These are phyloP conservation scores for Malbranchea cinnamomea DNA, from an alignment of 2,329 filamentous ascomycete genomes.

Conservation along the genomic window DNA sequence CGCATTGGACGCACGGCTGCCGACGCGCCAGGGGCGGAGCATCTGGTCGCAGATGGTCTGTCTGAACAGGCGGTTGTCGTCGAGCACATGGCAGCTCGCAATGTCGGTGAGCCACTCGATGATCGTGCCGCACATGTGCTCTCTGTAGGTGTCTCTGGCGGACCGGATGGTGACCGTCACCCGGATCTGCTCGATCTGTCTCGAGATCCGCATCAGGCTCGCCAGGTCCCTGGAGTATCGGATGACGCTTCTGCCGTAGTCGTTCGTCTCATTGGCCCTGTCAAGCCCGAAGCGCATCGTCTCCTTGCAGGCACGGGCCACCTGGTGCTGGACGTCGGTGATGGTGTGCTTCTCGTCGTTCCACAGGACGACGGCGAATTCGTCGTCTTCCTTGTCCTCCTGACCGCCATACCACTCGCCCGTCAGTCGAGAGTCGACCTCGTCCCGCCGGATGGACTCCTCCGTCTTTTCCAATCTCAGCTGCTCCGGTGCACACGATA, in stretches of 20 bases:
- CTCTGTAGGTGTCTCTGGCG: slow-evolving; percentile 83
- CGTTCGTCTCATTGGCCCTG: slow-evolving; percentile 77
- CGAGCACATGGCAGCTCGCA: slow-evolving; percentile 69
- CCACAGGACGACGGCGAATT: slow-evolving; percentile 82
- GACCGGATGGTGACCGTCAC: slow-evolving; percentile 91
- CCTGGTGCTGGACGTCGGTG: slow-evolving; percentile 75
- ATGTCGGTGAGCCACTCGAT: slow-evolving; percentile 95
- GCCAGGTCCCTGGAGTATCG: slow-evolving; percentile 59
- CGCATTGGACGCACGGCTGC: slow-evolving; percentile 68
- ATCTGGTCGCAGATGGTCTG: slow-evolving; percentile 82
- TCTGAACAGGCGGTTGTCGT: slow-evolving; percentile 64
- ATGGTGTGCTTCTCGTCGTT: slow-evolving; percentile 99
- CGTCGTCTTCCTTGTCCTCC: slow-evolving; percentile 47
- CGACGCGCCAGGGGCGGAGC: slow-evolving; percentile 71
- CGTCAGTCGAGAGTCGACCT: slow-evolving; percentile 60
- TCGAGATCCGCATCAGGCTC: slow-evolving; percentile 60
- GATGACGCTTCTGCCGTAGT: slow-evolving; percentile 72
- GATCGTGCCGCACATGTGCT: slow-evolving; percentile 97
- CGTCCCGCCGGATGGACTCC: slow-evolving; percentile 67
- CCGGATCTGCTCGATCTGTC: slow-evolving; percentile 85
- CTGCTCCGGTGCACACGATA: slow-evolving; percentile 95
- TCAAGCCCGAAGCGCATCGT: slow-evolving; percentile 51
- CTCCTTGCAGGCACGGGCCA: slow-evolving; percentile 73
- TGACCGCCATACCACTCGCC: slow-evolving; percentile 56
- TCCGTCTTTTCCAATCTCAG: slow-evolving; percentile 71